phyloP scores from a whole-genome alignment of 345 rosid genomes.

The Conringia planisiliqua region DNA sequence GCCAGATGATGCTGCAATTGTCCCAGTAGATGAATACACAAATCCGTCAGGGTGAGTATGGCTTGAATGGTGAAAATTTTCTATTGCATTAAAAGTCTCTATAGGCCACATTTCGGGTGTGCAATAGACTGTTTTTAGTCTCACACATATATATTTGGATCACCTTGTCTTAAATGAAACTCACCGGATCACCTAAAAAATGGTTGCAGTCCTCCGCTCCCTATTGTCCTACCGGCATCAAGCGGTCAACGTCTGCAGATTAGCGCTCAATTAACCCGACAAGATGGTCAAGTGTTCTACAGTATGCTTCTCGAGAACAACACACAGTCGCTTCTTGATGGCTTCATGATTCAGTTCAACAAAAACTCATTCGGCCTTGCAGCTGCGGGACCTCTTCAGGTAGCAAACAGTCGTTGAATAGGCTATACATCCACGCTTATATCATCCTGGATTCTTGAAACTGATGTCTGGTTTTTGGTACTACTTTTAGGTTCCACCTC shows the following conservation, averaged over 20 bases:
- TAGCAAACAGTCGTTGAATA: constrained; percentile 23
- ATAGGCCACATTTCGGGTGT: neutral
- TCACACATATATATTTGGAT: neutral
- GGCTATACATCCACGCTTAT: neutral
- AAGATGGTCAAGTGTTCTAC: constrained; percentile 81
- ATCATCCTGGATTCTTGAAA: neutral
- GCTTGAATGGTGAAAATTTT: neutral
- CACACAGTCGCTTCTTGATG: constrained; percentile 73
- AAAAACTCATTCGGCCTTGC: constrained; percentile 92
- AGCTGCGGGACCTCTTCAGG: constrained; percentile 87
- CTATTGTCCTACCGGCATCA: constrained; percentile 61
- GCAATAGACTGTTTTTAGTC: neutral
- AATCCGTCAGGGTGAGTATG: constrained; percentile 61
- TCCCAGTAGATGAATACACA: constrained; percentile 69
- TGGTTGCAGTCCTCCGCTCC: constrained; percentile 64
- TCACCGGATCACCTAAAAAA: constrained; percentile 22
- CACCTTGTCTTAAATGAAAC: neutral
- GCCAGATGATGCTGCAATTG: constrained; percentile 58
- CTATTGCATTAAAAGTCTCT: neutral
- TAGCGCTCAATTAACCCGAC: constrained; percentile 71
- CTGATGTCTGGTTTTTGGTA: neutral
- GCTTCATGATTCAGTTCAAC: constrained; percentile 98
- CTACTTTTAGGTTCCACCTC: constrained; percentile 54
- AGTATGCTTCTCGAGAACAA: constrained; percentile 77
- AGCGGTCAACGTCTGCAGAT: constrained; percentile 78